Evolutionary conservation across 2,329 filamentous ascomycete species (phyloP), one percentile per base, ranked within the genome.

Genomic region (Apiospora aurea): DNA sequence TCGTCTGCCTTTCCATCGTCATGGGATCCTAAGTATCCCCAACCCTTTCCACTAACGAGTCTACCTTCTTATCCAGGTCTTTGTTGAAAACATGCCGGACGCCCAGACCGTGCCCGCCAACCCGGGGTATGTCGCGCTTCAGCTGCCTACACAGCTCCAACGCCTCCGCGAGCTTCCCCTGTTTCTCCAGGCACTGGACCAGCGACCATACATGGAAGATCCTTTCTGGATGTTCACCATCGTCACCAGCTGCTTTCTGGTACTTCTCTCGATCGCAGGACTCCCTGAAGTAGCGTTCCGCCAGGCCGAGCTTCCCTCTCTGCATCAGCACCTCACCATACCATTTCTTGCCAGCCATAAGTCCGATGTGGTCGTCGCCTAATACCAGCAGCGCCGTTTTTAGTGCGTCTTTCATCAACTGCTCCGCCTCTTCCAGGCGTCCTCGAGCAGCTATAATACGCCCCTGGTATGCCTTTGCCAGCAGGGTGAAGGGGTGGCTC

Each of bases 201-300:
- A 74, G 61, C 14, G 67, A 67, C 72, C 73, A 76, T 26, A 76
- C 53, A 16, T 69, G 66, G 6, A 69, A 53, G 64, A 76, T 66
- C 13, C 74, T 75, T 38, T 74, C 76, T 14, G 72, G 72, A 47
- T 76, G 75, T 61, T 77, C 75, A 8, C 75, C 75, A 38, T 74
- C 73, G 18, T 72, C 66, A 57, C 67, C 71, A 8, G 69, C 51
- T 2, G 70, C 53, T 71, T 71, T 71, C 6, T 41, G 44, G 67
- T 76, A 76, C 69, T 71, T 69, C 11, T 47, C 51, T 67, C 71
- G 74, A 26, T 73, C 70, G 11, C 69, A 61, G 16, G 73, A 70
- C 11, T 41, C 21, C 2, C 29, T 13, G 18, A 77, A 72, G 21
- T 73, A 43, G 1, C 34, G 24, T 66, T 74, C 73, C 3, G 73